Percentiles rank a stretch among this genome's conserved stretches.
phyloP scores from a whole-genome alignment of 257 asterid species.

The Solanum verrucosum region DNA sequence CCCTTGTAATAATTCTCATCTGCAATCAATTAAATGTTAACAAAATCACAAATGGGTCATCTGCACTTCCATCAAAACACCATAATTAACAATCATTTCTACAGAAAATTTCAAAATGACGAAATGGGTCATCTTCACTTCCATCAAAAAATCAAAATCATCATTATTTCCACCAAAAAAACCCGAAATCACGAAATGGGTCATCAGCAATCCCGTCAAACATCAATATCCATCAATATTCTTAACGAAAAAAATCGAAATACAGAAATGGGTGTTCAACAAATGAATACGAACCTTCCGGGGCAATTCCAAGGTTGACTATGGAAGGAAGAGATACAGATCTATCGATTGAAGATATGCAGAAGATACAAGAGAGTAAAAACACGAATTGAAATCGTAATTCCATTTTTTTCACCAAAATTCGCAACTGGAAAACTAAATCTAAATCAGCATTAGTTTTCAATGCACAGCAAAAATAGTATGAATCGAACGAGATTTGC shows the following conservation, averaged over 20 bases:
- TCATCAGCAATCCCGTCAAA: neutral
- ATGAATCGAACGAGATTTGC: neutral
- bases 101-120: neutral
- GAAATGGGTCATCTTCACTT: neutral
- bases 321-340: neutral
- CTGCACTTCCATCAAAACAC: neutral
- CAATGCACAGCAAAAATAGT: neutral
- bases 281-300: neutral
- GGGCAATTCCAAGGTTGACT: neutral
- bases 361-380: neutral
- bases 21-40: conserved; percentile 15
- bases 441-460: neutral
- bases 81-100: neutral
- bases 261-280: neutral
- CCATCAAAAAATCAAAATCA: neutral
- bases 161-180: neutral
- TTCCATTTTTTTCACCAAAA: neutral
- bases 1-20: conserved; percentile 64
- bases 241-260: neutral
- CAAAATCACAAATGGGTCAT: neutral
- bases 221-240: neutral
- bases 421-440: neutral
- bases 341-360: neutral
- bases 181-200: neutral
- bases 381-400: neutral